phyloP scores from a whole-genome alignment of 208 protist genomes.

The Acanthamoeba healyi region DNA sequence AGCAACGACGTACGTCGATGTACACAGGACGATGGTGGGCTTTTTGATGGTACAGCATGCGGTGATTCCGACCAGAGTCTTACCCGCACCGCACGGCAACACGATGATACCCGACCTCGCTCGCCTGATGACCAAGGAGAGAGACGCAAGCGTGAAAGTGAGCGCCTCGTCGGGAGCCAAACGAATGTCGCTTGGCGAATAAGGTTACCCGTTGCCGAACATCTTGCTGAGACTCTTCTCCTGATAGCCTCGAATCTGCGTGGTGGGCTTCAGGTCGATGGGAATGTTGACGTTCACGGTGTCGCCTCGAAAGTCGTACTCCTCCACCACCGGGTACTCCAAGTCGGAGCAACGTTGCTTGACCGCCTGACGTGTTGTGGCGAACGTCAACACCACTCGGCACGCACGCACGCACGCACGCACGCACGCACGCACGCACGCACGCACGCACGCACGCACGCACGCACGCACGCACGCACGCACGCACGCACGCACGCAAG shows the following conservation, averaged over 20 bases:
- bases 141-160: not conserved
- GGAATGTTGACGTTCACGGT: conserved; percentile 83
- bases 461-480: no score
- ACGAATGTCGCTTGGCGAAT: not conserved
- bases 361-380: conserved; percentile 53
- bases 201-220: conserved; percentile 90
- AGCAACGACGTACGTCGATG: conserved; percentile 93
- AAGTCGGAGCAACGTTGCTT: conserved; percentile 87
- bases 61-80: conserved; percentile 99
- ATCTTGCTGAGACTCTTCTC: conserved; percentile 93
- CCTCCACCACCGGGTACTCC: conserved; percentile 90
- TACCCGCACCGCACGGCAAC: conserved; percentile 99
- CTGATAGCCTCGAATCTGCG: conserved; percentile 90
- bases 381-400: not conserved
- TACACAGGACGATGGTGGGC: conserved; percentile 84
- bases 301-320: conserved; percentile 93
- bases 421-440: no score
- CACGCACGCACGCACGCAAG: not conserved
- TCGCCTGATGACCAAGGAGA: conserved; percentile 41
- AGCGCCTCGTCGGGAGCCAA: not conserved
- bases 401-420: no score
- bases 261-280: conserved; percentile 91
- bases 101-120: conserved; percentile 97
- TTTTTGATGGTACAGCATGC: conserved; percentile 97
- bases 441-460: no score